A percentile compares a stretch with the other conserved stretches of the same genome.
phyloP scores from a whole-genome alignment of 805 yeast genomes.

The Debaryomyces maramus region DNA sequence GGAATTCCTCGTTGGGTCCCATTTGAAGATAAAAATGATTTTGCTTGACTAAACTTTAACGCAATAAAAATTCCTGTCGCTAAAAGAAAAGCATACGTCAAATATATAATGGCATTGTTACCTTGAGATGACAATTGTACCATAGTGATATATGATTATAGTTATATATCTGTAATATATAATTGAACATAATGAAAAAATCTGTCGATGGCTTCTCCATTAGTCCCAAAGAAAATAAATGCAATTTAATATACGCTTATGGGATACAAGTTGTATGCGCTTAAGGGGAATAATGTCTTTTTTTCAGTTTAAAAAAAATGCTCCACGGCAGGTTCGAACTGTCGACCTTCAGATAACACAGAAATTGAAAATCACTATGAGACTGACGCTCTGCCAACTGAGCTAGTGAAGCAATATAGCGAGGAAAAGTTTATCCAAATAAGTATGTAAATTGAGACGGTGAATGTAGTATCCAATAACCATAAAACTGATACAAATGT shows the following conservation, averaged over 20 bases:
- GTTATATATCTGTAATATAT: no score
- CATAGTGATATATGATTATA: no score
- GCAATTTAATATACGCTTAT: not conserved
- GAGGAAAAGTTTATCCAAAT: no score
- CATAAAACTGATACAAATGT: no score
- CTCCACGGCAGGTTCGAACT: conserved; percentile 51
- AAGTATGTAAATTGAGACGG: no score
- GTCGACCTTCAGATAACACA: conserved; percentile 47
- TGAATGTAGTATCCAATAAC: no score
- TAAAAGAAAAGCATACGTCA: conserved; percentile 40
- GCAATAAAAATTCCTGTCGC: conserved; percentile 51
- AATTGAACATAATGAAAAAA: no score
- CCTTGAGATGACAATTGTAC: conserved; percentile 37
- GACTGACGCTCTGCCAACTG: conserved; percentile 26
- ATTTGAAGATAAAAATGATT: conserved; percentile 71
- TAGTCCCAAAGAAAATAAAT: no score
- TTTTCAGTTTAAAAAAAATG: conserved; percentile 29
- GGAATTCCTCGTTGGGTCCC: conserved; percentile 81
- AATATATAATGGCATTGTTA: conserved; percentile 44
- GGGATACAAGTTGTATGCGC: not conserved
- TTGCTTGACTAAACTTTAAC: conserved; percentile 49
- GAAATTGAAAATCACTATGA: conserved; percentile 13
- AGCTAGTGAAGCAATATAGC: conserved; percentile 21
- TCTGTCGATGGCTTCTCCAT: no score
- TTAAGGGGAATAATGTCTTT: not conserved